Conservation (phyloP, 257 asterid genomes). For the Primulina tabacum region DNA sequence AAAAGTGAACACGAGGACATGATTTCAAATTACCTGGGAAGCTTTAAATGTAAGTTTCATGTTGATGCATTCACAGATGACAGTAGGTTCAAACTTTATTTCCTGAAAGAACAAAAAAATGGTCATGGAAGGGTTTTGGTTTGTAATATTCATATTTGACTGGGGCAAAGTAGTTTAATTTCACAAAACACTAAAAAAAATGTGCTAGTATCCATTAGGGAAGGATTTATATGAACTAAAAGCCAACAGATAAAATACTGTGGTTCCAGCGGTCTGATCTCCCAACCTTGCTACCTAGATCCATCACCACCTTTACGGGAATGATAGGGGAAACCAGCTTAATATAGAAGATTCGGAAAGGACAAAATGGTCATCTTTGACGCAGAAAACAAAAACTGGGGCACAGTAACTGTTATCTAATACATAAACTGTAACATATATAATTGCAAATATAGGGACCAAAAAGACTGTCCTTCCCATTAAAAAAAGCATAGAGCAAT, state of each 20-base stretch:
- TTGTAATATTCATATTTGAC: constrained; percentile 17
- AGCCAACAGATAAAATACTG: constrained; percentile 6
- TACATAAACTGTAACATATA: constrained; percentile 12
- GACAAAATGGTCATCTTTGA: constrained; percentile 9
- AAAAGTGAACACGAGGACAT: constrained; percentile 11
- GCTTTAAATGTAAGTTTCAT: constrained; percentile 35
- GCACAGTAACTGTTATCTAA: constrained; percentile 6
- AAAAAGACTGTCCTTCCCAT: constrained; percentile 6
- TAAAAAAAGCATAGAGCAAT: constrained; percentile 12
- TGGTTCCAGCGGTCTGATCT: not conserved
- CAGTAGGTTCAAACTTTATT: constrained; percentile 44
- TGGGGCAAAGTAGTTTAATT: constrained; percentile 12
- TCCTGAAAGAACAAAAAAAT: constrained; percentile 32
- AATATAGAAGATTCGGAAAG: constrained; percentile 6
- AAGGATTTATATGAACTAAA: not conserved
- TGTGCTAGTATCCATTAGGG: constrained; percentile 7
- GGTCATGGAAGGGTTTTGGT: not conserved
- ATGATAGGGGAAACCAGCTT: constrained; percentile 1
- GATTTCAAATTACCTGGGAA: constrained; percentile 39
- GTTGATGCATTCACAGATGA: constrained; percentile 49
- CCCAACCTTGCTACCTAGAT: not conserved
- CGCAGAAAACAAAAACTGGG: not conserved
- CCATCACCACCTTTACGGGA: constrained; percentile 2
- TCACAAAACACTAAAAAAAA: constrained; percentile 1
- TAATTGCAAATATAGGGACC: constrained; percentile 1